These are phyloP conservation scores for Houttuynia cordata DNA, from an alignment of 164 flowering plant species.

Conservation along the genomic window DNA sequence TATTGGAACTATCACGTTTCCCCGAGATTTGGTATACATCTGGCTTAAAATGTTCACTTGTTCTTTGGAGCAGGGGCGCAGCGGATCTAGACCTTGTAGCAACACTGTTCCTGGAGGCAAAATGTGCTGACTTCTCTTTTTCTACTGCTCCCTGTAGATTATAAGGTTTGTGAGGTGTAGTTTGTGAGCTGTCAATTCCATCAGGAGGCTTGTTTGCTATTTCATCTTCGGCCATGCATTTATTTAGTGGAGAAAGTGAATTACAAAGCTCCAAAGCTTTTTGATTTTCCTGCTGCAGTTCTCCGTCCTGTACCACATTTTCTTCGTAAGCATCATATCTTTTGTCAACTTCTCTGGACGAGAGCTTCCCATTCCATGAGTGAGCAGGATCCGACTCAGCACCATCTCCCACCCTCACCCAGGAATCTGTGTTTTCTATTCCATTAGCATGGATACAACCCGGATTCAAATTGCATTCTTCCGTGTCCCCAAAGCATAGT, in stretches of 20 bases:
- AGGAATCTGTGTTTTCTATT: not conserved
- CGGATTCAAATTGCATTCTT: slow-evolving; percentile 17
- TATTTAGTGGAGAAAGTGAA: not conserved
- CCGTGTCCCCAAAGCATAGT: slow-evolving; percentile 37
- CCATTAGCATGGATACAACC: too few relatives aligned
- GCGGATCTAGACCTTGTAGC: not conserved
- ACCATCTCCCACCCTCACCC: not conserved
- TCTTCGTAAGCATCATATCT: not conserved
- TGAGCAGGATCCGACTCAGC: not conserved
- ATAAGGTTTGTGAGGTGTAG: not conserved
- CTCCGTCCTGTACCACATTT: not conserved
- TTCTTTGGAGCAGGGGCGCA: not conserved
- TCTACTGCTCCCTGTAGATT: not conserved
- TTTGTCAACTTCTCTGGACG: not conserved
- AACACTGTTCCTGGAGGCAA: not conserved
- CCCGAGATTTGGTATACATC: not conserved
- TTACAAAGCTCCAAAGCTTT: not conserved
- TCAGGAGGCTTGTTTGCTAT: not conserved
- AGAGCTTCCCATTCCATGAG: not conserved
- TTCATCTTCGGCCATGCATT: not conserved
- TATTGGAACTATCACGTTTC: not conserved
- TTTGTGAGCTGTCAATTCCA: not conserved
- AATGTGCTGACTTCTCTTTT: not conserved
- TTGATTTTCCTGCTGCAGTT: not conserved
- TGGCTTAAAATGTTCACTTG: not conserved